Base-by-base conservation (phyloP, 2,329 filamentous ascomycete genomes). In the Phaeosphaeriaceae sp. region DNA sequence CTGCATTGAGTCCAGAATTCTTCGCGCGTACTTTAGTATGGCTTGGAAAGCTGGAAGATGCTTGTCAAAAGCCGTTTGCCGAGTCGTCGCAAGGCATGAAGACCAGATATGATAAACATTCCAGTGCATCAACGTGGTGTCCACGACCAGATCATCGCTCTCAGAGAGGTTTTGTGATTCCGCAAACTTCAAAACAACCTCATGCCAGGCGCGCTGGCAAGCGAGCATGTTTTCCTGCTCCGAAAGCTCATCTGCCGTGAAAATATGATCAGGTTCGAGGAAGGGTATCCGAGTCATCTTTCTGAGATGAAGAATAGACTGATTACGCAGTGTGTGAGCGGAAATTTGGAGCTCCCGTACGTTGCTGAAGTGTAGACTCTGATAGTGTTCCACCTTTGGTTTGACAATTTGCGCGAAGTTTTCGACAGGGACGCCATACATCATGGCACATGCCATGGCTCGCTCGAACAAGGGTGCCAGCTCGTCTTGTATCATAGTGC, bases 391-490 rank as follows among this genome's bases (percentile, higher is more conserved):
- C 17, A 6, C 57, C 32, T 10, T 44, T 22, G 55, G 30, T 11
- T 51, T 55, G 2, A 52, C 24, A 1, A 63, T 55, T 2, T 63
- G 49, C 15, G 66, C 42, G 7, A 54, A 52, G 0, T 60, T 50
- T 22, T 69, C 66, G 10, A 63, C 49, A 1, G 49, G 21, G 6
- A 63, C 58, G 15, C 68, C 68, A 49, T 64, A 69, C 8, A 71
- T 9, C 11, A 67, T 55, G 5, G 63, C 69, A 17, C 60, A 58
- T 23, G 66, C 54, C 7, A 70, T 61, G 4, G 62, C 55, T 21
- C 68, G 59, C 13, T 61, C 60, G 28, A 69, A 72, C n/a, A 73
- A 64, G 4, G 69, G 69, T 6, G 65, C 15, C 3, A 73, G 59
- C 5, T 61, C 62, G 6, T 64, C 49, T 26, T 65, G 55, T 1